A percentile compares a stretch with the other conserved stretches of the same genome.
These are phyloP conservation scores for Pythium folliculosum DNA, from an alignment of 352 stramenopile species.

Conservation along the genomic window DNA sequence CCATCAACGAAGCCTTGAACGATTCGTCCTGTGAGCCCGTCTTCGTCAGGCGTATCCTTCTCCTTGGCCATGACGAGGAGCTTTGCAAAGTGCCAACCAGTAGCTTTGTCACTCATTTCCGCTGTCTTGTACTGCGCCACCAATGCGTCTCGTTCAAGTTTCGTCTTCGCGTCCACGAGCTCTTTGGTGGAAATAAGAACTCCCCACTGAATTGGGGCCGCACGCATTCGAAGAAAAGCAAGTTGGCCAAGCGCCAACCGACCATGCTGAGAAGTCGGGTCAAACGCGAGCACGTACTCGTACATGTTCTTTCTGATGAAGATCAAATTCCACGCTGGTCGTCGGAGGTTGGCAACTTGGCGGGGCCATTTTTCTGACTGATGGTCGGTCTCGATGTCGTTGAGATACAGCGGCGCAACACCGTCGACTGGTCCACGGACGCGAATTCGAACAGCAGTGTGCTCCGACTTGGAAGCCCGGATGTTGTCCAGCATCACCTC, in stretches of 20 bases:
- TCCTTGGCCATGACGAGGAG: conserved; percentile 65
- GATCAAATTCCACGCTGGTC: conserved; percentile 78
- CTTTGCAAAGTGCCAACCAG: conserved; percentile 80
- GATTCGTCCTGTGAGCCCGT: conserved; percentile 26
- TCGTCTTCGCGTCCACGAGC: conserved; percentile 51
- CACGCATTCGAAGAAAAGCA: conserved; percentile 68
- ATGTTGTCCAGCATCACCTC: conserved; percentile 65
- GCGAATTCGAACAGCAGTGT: conserved; percentile 55
- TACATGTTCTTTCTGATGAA: conserved; percentile 90
- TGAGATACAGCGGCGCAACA: conserved; percentile 72
- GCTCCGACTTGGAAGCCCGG: conserved; percentile 46
- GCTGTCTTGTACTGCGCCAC: conserved; percentile 37
- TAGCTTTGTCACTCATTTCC: conserved; percentile 40
- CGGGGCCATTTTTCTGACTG: conserved; percentile 49
- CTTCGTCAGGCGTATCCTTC: conserved; percentile 43
- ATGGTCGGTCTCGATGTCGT: conserved; percentile 78
- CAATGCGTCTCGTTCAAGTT: conserved; percentile 38
- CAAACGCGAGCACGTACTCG: conserved; percentile 74
- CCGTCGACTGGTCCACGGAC: conserved; percentile 64
- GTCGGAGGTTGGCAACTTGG: conserved; percentile 48
- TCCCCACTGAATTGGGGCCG: conserved; percentile 74
- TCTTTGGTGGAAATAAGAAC: conserved; percentile 75
- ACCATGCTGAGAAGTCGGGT: conserved; percentile 55
- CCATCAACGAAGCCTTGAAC: conserved; percentile 58
- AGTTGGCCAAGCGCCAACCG: conserved; percentile 58